These are phyloP conservation scores for Hypholoma sublateritium DNA, from an alignment of 768 basidiomycete species.

Conservation along the genomic window DNA sequence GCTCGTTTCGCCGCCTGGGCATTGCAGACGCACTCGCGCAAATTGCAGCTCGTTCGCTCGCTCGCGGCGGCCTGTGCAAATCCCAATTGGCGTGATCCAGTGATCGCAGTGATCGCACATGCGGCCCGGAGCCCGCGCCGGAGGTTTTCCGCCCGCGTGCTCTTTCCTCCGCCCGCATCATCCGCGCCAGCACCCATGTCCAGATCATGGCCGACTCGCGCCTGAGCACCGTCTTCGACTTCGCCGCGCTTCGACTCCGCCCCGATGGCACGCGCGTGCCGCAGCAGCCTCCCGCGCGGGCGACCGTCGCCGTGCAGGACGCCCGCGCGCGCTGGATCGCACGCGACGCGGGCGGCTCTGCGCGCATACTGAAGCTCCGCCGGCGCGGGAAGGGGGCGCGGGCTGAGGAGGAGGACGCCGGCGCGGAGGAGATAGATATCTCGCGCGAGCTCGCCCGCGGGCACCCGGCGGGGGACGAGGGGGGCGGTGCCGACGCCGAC, in stretches of 20 bases:
- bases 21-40: too few species aligned
- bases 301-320: conserved; percentile 39
- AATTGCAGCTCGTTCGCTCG: too few species aligned
- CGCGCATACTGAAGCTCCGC: conserved; percentile 27
- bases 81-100: too few species aligned
- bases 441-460: too few species aligned
- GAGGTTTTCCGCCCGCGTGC: background rate
- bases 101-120: background rate
- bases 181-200: background rate
- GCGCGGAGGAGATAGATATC: too few species aligned
- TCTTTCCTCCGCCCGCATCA: background rate
- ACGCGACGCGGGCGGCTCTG: conserved; percentile 58
- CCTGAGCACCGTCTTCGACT: conserved; percentile 62
- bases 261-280: conserved; percentile 61
- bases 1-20: too few species aligned
- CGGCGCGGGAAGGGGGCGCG: too few species aligned
- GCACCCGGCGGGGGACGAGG: too few species aligned
- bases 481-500: conserved; percentile 1
- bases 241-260: conserved; percentile 62
- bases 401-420: too few species aligned
- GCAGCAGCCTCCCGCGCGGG: conserved; percentile 31
- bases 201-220: conserved; percentile 31
- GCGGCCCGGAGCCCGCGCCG: background rate
- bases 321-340: conserved; percentile 66
- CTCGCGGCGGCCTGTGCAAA: too few species aligned